These are phyloP conservation scores for Penicillium alfredii DNA, from an alignment of 495 filamentous ascomycete species.

Conservation along the genomic window DNA sequence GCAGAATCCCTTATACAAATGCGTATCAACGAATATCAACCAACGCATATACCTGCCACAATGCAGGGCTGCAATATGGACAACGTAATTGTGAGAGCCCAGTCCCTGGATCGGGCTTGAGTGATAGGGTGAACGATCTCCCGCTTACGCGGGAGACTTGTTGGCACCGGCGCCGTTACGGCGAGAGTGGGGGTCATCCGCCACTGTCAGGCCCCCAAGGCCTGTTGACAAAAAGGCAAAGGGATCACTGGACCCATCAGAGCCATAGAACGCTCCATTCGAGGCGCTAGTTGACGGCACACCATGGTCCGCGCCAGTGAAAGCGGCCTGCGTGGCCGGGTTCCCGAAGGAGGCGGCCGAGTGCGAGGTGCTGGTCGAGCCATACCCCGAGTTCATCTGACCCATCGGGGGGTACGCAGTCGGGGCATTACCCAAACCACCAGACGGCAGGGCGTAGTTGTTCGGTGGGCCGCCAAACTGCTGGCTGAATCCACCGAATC, in stretches of 20 bases:
- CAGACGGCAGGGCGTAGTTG: conserved; percentile 88
- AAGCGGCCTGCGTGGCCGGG: conserved; percentile 85
- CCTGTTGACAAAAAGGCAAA: conserved; percentile 86
- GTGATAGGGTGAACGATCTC: conserved; percentile 12
- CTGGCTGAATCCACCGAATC: conserved; percentile 72
- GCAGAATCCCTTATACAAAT: conserved; percentile 47
- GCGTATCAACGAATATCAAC: conserved; percentile 55
- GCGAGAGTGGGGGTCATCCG: conserved; percentile 67
- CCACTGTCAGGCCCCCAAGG: conserved; percentile 73
- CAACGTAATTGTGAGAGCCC: conserved; percentile 30
- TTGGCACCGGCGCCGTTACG: conserved; percentile 61
- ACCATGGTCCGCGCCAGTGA: conserved; percentile 76
- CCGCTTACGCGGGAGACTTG: conserved; percentile 45
- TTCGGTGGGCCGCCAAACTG: conserved; percentile 84
- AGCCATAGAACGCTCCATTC: conserved; percentile 52
- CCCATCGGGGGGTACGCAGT: conserved; percentile 74
- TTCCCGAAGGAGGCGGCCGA: conserved; percentile 90
- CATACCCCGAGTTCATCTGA: conserved; percentile 66
- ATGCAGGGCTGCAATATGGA: conserved; percentile 37
- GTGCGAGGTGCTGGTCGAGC: conserved; percentile 59
- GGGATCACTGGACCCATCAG: conserved; percentile 65
- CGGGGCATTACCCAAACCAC: conserved; percentile 65
- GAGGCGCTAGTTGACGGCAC: conserved; percentile 45
- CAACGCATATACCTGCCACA: conserved; percentile 52
- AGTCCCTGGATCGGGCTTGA: conserved; percentile 14